A percentile compares a stretch with the other conserved stretches of the same genome.
Conservation (phyloP, 257 asterid species). For the Primulina tabacum region DNA sequence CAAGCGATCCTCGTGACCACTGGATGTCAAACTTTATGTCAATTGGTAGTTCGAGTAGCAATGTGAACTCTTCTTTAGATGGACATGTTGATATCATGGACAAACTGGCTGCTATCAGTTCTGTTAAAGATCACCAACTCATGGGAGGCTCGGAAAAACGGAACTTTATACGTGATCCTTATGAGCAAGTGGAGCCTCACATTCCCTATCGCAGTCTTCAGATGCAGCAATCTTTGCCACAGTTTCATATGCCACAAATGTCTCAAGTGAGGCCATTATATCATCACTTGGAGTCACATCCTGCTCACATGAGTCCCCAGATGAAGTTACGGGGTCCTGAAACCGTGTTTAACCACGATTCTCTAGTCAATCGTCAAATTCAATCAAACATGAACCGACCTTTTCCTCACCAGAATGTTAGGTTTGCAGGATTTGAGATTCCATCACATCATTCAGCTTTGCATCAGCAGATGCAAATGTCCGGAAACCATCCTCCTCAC, state of each 20-base stretch:
- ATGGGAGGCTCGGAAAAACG: constrained; percentile 41
- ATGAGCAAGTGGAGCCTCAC: constrained; percentile 45
- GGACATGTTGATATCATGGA: constrained; percentile 44
- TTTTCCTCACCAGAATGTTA: constrained; percentile 52
- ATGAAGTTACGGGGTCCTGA: constrained; percentile 56
- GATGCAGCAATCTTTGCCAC: constrained; percentile 53
- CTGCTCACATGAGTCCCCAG: constrained; percentile 50
- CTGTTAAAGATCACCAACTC: constrained; percentile 39
- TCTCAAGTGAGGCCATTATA: constrained; percentile 52
- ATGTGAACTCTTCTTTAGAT: constrained; percentile 33
- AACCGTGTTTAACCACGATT: constrained; percentile 39
- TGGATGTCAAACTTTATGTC: constrained; percentile 36
- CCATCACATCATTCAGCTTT: constrained; percentile 50
- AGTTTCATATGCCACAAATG: constrained; percentile 49
- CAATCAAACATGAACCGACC: constrained; percentile 47
- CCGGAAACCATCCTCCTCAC: constrained; percentile 50
- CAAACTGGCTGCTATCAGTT: constrained; percentile 55
- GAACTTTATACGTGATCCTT: constrained; percentile 41
- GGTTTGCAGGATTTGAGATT: constrained; percentile 57
- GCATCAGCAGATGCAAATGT: constrained; percentile 61
- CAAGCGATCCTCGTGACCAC: constrained; percentile 41
- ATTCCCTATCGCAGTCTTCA: constrained; percentile 39
- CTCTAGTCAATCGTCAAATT: constrained; percentile 50
- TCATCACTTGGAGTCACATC: constrained; percentile 56
- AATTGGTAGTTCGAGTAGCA: constrained; percentile 37